phyloP scores from a whole-genome alignment of 169 alveolate species.

The Plasmodium blacklocki region DNA sequence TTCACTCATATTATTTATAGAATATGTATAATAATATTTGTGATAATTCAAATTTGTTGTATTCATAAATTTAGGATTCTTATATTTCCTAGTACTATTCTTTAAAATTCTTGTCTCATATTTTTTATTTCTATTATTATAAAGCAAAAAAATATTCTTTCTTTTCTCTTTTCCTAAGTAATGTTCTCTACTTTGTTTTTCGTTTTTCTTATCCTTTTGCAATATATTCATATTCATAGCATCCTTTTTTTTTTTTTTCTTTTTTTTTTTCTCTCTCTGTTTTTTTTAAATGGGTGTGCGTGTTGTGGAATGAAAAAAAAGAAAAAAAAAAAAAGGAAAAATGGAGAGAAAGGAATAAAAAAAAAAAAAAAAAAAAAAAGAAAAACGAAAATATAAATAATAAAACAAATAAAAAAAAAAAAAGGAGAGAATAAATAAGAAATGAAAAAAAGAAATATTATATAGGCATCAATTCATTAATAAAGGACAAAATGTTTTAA shows the following conservation, averaged over 20 bases:
- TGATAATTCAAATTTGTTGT: constrained; percentile 14
- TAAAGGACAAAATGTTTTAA: no score
- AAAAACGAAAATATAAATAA: not conserved
- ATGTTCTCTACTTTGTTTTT: constrained; percentile 3
- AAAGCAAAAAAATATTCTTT: not conserved
- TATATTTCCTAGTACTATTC: constrained; percentile 17
- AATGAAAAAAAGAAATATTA: no score
- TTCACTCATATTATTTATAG: not conserved
- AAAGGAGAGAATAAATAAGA: no score
- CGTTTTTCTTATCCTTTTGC: not conserved
- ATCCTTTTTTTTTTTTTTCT: no score
- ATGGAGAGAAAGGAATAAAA: not conserved
- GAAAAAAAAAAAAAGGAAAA: not conserved
- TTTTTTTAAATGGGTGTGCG: no score
- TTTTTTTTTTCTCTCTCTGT: no score
- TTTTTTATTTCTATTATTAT: not conserved
- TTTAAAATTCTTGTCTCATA: not conserved
- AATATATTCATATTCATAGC: constrained; percentile 12
- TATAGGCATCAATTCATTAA: no score
- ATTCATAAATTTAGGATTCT: not conserved
- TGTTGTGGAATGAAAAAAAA: not conserved
- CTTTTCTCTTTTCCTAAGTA: constrained; percentile 10
- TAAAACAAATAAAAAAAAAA: no score
- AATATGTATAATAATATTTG: constrained; percentile 1
- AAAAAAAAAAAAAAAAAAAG: not conserved